Evolutionary conservation across 331 rosid species (phyloP).

Genomic region (Phaseolus coccineus): DNA sequence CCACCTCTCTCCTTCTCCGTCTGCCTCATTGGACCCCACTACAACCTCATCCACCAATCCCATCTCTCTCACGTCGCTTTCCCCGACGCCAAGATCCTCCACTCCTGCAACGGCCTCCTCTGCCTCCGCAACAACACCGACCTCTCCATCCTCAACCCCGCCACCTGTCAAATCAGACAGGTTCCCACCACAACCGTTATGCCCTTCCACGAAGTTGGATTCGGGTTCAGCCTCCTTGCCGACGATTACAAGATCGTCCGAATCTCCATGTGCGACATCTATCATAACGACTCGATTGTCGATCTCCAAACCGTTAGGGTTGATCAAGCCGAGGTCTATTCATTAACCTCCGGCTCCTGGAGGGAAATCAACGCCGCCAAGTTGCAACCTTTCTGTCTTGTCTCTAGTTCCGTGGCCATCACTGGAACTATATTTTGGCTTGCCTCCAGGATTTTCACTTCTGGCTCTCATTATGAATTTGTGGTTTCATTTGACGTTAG

Average conservation of each 20-base stretch:
- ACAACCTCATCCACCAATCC: neutral
- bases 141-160: slow-evolving; percentile 41
- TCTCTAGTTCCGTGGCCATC: neutral
- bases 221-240: slow-evolving; percentile 27
- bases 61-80: neutral
- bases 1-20: neutral
- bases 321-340: slow-evolving; percentile 34
- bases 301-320: slow-evolving; percentile 1
- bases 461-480: neutral
- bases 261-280: neutral
- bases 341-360: slow-evolving; percentile 27
- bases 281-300: neutral
- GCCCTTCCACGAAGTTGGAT: neutral
- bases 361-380: slow-evolving; percentile 16
- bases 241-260: slow-evolving; percentile 45
- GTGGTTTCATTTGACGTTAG: slow-evolving; percentile 40
- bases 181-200: neutral
- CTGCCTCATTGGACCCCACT: neutral
- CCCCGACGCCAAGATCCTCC: neutral
- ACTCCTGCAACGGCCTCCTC: slow-evolving; percentile 43
- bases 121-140: neutral
- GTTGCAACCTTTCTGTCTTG: neutral
- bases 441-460: neutral
- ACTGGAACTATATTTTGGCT: slow-evolving; percentile 42
- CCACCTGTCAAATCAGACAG: slow-evolving; percentile 18